These are phyloP conservation scores for Solanum ahanhuiri DNA, from an alignment of 257 asterid genomes.

Conservation along the genomic window DNA sequence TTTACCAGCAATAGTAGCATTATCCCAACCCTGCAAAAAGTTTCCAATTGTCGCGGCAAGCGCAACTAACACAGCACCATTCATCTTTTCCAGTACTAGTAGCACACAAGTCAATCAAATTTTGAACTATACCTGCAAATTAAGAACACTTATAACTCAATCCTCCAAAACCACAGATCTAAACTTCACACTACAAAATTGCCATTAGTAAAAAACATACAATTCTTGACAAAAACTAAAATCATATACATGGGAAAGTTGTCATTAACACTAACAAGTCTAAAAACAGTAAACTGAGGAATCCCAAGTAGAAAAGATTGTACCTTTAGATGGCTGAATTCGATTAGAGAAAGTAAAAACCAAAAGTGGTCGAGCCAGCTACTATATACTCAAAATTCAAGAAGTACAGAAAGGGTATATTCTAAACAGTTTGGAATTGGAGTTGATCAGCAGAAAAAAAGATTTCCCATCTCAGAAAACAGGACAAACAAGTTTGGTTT, in stretches of 20 bases:
- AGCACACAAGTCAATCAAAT: constrained; percentile 8
- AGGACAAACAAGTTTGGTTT: not conserved
- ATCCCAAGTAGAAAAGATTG: constrained; percentile 4
- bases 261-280: constrained; percentile 1
- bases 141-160: constrained; percentile 1
- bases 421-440: not conserved
- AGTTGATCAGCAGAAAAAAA: not conserved
- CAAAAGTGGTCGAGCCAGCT: not conserved
- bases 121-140: constrained; percentile 12
- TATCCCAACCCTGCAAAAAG: constrained; percentile 84
- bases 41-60: constrained; percentile 72
- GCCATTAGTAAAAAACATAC: not conserved
- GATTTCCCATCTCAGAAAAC: not conserved
- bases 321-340: not conserved
- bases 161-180: constrained; percentile 15
- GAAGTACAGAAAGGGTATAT: not conserved
- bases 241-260: not conserved
- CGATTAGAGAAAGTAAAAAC: not conserved
- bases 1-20: constrained; percentile 80
- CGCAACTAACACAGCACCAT: constrained; percentile 71
- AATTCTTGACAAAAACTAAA: not conserved
- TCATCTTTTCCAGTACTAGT: constrained; percentile 27
- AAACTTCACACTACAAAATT: not conserved
- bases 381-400: not conserved
- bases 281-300: constrained; percentile 3